These are phyloP conservation scores for Stemphylium beticola DNA, from an alignment of 2,329 filamentous ascomycete genomes.

Conservation along the genomic window DNA sequence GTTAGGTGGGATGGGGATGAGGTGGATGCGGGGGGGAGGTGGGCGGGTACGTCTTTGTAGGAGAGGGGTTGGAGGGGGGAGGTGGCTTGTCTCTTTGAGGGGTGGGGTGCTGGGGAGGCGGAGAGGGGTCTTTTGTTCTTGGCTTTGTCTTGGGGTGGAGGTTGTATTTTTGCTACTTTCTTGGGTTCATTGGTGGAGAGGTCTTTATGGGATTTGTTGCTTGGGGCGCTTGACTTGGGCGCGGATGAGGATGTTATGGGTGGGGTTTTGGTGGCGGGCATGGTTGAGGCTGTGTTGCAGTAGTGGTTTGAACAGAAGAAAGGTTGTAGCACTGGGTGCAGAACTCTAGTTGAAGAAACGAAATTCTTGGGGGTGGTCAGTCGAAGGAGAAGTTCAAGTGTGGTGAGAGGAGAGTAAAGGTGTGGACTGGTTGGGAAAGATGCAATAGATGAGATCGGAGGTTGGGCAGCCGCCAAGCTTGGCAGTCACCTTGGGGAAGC, in stretches of 20 bases:
- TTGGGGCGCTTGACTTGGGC: neutral
- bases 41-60: constrained; percentile 13
- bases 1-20: neutral
- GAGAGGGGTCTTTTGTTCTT: constrained; percentile 5
- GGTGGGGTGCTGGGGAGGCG: neutral
- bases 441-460: neutral
- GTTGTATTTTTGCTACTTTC: neutral
- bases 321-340: neutral
- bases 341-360: neutral
- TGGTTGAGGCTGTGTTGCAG: neutral
- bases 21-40: neutral
- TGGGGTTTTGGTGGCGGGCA: neutral
- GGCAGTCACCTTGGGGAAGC: neutral
- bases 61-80: constrained; percentile 9
- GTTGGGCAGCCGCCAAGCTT: neutral
- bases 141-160: neutral
- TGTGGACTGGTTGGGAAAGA: neutral
- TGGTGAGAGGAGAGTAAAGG: neutral
- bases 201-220: neutral
- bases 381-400: neutral
- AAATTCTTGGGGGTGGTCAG: neutral
- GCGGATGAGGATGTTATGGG: constrained; percentile 8
- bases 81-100: constrained; percentile 6
- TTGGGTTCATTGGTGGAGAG: neutral
- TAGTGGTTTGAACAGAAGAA: neutral